Conservation (phyloP, 768 basidiomycete genomes). For the Rhodotorula graminis region DNA sequence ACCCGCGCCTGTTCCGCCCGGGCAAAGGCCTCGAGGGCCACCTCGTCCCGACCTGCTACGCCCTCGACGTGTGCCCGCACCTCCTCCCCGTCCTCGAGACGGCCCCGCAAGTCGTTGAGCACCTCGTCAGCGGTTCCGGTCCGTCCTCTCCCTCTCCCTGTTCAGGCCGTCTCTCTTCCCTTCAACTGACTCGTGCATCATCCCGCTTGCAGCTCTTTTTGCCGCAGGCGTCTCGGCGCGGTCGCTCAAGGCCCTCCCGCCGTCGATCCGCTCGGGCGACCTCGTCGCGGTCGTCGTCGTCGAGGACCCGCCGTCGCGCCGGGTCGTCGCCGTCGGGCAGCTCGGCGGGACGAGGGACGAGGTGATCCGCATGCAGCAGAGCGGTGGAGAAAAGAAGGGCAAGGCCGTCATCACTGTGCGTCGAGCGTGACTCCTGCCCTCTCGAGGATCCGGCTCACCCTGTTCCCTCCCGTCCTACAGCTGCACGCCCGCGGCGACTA, state of each 20-base stretch:
- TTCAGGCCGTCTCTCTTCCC: not conserved
- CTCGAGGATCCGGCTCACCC: not conserved
- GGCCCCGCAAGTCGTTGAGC: constrained; percentile 18
- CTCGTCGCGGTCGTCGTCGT: constrained; percentile 24
- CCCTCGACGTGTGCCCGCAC: constrained; percentile 11
- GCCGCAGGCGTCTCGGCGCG: constrained; percentile 21
- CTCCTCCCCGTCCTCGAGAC: constrained; percentile 24
- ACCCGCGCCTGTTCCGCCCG: constrained; percentile 13
- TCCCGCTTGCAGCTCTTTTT: constrained; percentile 4
- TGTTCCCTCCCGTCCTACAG: not conserved
- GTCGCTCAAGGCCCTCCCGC: constrained; percentile 3
- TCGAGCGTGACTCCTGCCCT: no score
- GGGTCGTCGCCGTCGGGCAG: constrained; percentile 21
- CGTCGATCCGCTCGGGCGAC: not conserved
- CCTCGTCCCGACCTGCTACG: constrained; percentile 27
- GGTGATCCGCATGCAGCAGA: constrained; percentile 1
- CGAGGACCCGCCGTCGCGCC: not conserved
- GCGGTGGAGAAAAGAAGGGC: constrained; percentile 9
- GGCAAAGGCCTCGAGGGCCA: constrained; percentile 12
- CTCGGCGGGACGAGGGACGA: constrained; percentile 1
- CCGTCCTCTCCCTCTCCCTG: not conserved
- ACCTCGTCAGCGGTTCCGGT: constrained; percentile 19
- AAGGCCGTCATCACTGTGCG: constrained; percentile 30
- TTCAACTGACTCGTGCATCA: not conserved
- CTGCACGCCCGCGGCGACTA: constrained; percentile 36